These are phyloP conservation scores for Candida pseudocylindracea DNA, from an alignment of 1,139 yeast species.

Conservation along the genomic window DNA sequence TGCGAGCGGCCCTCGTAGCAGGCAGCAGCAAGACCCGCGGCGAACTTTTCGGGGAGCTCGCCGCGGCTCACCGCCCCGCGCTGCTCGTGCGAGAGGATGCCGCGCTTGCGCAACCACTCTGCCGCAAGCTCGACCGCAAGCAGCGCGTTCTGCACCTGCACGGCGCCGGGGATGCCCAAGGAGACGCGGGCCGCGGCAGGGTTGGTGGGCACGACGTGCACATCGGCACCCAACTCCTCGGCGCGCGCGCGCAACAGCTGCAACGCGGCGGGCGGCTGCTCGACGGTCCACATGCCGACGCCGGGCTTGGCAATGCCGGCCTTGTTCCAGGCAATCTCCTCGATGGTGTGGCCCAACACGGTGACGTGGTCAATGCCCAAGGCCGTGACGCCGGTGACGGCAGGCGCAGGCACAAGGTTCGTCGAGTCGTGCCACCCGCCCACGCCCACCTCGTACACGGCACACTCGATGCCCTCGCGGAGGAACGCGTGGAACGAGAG, in stretches of 20 bases:
- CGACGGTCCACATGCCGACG: constrained; percentile 42
- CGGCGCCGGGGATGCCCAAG: constrained; percentile 73
- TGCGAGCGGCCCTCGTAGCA: constrained; percentile 96
- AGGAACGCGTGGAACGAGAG: constrained; percentile 80
- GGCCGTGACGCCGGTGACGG: constrained; percentile 69
- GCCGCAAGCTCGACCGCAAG: constrained; percentile 32
- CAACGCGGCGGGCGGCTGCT: constrained; percentile 30
- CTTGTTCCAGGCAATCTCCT: constrained; percentile 89
- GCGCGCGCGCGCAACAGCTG: constrained; percentile 40
- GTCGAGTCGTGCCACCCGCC: constrained; percentile 97
- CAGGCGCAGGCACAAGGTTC: constrained; percentile 58
- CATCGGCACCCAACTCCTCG: constrained; percentile 26
- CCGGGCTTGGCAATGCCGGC: constrained; percentile 72
- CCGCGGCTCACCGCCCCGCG: background rate
- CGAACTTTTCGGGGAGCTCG: constrained; percentile 31
- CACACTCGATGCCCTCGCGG: constrained; percentile 75
- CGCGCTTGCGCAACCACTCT: background rate
- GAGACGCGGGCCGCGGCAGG: constrained; percentile 15
- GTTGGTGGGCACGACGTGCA: constrained; percentile 19
- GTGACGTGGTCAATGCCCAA: constrained; percentile 85
- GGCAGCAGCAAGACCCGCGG: constrained; percentile 43
- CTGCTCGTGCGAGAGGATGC: constrained; percentile 4
- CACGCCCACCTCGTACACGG: constrained; percentile 93
- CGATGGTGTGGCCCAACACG: constrained; percentile 75
- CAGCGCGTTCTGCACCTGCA: constrained; percentile 74